Conservation (phyloP, 2,329 filamentous ascomycete species). For the Cytospora leucostoma region DNA sequence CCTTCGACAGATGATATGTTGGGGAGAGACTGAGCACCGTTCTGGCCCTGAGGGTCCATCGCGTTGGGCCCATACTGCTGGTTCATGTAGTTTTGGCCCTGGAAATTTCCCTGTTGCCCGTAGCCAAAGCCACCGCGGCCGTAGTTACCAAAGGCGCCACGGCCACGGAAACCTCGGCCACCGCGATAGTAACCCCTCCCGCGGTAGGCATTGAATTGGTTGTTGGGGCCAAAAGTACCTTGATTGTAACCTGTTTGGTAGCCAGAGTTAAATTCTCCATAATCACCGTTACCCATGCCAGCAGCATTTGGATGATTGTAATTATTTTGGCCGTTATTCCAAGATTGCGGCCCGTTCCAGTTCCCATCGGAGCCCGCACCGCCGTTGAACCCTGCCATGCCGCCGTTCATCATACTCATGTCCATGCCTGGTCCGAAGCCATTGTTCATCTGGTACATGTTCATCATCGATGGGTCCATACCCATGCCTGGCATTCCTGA, state of each 20-base stretch:
- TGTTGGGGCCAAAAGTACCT: slow-evolving; percentile 80
- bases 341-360: slow-evolving; percentile 80
- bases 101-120: slow-evolving; percentile 36
- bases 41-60: slow-evolving; percentile 20
- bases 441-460: slow-evolving; percentile 73
- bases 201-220: slow-evolving; percentile 77
- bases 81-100: slow-evolving; percentile 33
- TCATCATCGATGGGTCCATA: slow-evolving; percentile 80
- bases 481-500: slow-evolving; percentile 78
- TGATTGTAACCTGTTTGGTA: slow-evolving; percentile 77
- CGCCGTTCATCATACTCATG: slow-evolving; percentile 73
- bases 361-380: slow-evolving; percentile 70
- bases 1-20: slow-evolving; percentile 24
- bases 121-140: slow-evolving; percentile 58
- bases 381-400: slow-evolving; percentile 75
- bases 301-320: slow-evolving; percentile 82
- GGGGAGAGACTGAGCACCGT: slow-evolving; percentile 10
- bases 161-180: slow-evolving; percentile 50
- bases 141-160: slow-evolving; percentile 50
- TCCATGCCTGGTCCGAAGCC: slow-evolving; percentile 77
- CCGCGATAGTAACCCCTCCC: slow-evolving; percentile 67
- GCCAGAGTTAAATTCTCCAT: slow-evolving; percentile 76
- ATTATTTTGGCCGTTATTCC: slow-evolving; percentile 86
- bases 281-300: slow-evolving; percentile 79
- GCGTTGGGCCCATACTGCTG: slow-evolving; percentile 31